A percentile compares a stretch with the other conserved stretches of the same genome.
Conservation (phyloP, 371 early-diverging fungal genomes). For the Mortierella sp. region DNA sequence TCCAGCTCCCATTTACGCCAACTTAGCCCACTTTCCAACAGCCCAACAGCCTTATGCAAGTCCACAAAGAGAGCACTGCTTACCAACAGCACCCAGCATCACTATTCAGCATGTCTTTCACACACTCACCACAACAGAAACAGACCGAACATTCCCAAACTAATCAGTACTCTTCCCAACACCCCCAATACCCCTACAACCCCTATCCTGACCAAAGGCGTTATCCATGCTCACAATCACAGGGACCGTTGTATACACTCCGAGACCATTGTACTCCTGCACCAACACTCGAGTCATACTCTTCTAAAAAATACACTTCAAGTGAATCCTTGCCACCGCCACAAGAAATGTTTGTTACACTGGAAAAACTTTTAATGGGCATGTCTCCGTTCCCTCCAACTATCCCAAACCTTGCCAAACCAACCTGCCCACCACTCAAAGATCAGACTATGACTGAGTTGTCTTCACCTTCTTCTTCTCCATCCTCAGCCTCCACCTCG, state of each 20-base stretch:
- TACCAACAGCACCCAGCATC: constrained; percentile 12
- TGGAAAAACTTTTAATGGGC: constrained; percentile 45
- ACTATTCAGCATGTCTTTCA: constrained; percentile 8
- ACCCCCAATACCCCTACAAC: constrained; percentile 41
- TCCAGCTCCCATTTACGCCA: background rate
- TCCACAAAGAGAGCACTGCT: constrained; percentile 10
- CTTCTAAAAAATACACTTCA: background rate
- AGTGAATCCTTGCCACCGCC: constrained; percentile 10
- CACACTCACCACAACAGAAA: constrained; percentile 6
- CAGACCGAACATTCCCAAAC: background rate
- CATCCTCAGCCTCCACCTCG: background rate
- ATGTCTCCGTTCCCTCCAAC: constrained; percentile 53
- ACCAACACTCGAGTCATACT: constrained; percentile 4
- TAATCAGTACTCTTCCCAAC: constrained; percentile 19
- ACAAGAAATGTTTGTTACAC: constrained; percentile 31
- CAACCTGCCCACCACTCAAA: constrained; percentile 45
- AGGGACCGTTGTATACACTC: constrained; percentile 29
- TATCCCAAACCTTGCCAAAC: constrained; percentile 44
- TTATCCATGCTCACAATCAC: constrained; percentile 12
- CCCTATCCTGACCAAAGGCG: constrained; percentile 28
- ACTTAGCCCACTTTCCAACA: constrained; percentile 1
- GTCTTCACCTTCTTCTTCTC: constrained; percentile 13
- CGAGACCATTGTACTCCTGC: constrained; percentile 2
- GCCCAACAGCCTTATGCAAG: constrained; percentile 15
- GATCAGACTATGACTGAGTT: constrained; percentile 29